A percentile compares a stretch with the other conserved stretches of the same genome.
Evolutionary conservation across 1,139 yeast species (phyloP).

Genomic region (Yamadazyma sp.): DNA sequence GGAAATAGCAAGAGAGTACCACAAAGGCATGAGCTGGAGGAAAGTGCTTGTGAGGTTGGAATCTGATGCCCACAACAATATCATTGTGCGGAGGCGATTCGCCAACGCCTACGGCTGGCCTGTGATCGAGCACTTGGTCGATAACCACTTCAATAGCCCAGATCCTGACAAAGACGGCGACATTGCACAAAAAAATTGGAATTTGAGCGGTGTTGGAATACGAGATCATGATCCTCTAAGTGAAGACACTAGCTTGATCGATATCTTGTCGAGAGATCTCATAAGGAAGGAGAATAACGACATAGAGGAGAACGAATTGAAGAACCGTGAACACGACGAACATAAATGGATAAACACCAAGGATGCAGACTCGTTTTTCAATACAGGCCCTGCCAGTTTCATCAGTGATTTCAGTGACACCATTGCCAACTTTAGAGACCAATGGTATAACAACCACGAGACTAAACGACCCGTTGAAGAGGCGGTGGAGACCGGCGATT

Average conservation of each 20-base stretch:
- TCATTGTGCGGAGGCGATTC: slow-evolving; percentile 83
- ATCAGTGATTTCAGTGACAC: slow-evolving; percentile 61
- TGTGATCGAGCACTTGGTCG: slow-evolving; percentile 77
- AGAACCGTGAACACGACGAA: slow-evolving; percentile 18
- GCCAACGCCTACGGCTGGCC: slow-evolving; percentile 98
- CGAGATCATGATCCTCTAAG: slow-evolving; percentile 17
- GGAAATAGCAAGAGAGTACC: slow-evolving; percentile 86
- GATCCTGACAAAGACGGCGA: slow-evolving; percentile 10
- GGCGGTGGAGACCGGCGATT: background rate
- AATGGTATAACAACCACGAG: slow-evolving; percentile 29
- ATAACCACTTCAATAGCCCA: slow-evolving; percentile 25
- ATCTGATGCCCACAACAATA: slow-evolving; percentile 96
- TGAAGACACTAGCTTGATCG: slow-evolving; percentile 28
- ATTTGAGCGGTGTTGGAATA: slow-evolving; percentile 9
- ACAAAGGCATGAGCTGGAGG: slow-evolving; percentile 82
- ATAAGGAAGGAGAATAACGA: slow-evolving; percentile 34
- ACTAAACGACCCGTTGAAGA: slow-evolving; percentile 6
- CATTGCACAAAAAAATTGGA: slow-evolving; percentile 6
- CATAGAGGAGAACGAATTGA: slow-evolving; percentile 18
- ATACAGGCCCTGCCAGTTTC: slow-evolving; percentile 73
- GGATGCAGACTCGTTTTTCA: slow-evolving; percentile 52
- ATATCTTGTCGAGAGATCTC: slow-evolving; percentile 37
- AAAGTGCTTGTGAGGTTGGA: slow-evolving; percentile 82
- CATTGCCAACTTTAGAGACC: slow-evolving; percentile 40
- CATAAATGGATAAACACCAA: slow-evolving; percentile 54